These are phyloP conservation scores for Penicillium sp. DNA, from an alignment of 2,329 filamentous ascomycete genomes.

Conservation along the genomic window DNA sequence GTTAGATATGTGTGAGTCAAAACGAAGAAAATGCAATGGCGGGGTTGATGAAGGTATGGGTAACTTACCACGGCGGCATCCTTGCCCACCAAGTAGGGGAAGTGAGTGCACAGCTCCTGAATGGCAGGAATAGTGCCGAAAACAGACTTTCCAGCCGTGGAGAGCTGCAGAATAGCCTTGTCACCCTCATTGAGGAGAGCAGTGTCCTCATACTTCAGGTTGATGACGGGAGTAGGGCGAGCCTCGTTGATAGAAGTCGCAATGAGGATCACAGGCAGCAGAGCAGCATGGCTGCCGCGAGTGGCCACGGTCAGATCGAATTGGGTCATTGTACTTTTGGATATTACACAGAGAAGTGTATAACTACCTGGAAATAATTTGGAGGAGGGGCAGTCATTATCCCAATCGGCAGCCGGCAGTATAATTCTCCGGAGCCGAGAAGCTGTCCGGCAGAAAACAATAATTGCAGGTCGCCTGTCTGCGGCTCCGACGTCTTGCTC, in stretches of 20 bases:
- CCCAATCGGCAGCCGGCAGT: conserved; percentile 32
- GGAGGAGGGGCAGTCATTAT: conserved; percentile 36
- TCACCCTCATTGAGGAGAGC: conserved; percentile 42
- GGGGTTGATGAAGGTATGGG: not conserved
- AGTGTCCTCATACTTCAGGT: conserved; percentile 48
- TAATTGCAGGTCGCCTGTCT: conserved; percentile 31
- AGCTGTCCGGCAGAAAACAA: conserved; percentile 46
- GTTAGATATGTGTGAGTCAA: conserved; percentile 7
- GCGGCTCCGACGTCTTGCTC: conserved; percentile 17
- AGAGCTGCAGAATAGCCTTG: conserved; percentile 44
- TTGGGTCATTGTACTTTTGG: conserved; percentile 38
- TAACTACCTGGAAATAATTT: conserved; percentile 15
- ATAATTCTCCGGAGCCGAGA: conserved; percentile 42
- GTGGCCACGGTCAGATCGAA: conserved; percentile 46
- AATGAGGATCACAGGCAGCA: conserved; percentile 51
- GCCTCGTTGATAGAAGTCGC: conserved; percentile 50
- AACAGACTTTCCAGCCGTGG: conserved; percentile 36
- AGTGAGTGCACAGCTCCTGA: conserved; percentile 42
- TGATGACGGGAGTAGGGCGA: conserved; percentile 42
- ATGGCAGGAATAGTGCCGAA: conserved; percentile 41
- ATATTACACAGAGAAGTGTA: conserved; percentile 17
- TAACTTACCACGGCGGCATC: conserved; percentile 43
- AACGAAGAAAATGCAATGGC: not conserved
- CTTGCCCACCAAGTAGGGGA: conserved; percentile 46
- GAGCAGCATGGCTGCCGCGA: conserved; percentile 48